phyloP scores from a whole-genome alignment of 768 basidiomycete species.

The Amanita brunnescens region DNA sequence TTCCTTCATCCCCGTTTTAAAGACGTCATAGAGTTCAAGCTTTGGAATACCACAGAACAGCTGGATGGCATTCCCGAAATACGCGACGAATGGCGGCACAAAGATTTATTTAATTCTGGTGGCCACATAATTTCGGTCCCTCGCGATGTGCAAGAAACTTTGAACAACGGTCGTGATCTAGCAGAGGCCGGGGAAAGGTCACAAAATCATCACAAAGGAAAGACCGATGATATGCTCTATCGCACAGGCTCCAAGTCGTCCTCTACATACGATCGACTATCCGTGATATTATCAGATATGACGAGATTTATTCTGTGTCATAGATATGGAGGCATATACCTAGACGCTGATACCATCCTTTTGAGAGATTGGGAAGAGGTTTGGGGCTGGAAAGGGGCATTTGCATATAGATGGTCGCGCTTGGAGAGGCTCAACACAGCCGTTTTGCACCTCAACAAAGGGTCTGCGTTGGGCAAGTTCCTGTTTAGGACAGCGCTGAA shows the following conservation, averaged over 20 bases:
- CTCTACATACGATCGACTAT: slow-evolving; percentile 79
- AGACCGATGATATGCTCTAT: slow-evolving; percentile 41
- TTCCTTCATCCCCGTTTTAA: slow-evolving; percentile 91
- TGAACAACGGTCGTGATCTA: slow-evolving; percentile 10
- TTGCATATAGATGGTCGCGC: slow-evolving; percentile 94
- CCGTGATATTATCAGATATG: slow-evolving; percentile 94
- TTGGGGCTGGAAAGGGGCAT: slow-evolving; percentile 95
- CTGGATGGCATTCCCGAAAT: slow-evolving; percentile 87
- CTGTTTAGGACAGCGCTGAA: slow-evolving; percentile 90
- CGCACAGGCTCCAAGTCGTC: slow-evolving; percentile 84
- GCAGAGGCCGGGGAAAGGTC: background rate
- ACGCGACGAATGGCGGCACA: slow-evolving; percentile 80
- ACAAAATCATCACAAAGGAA: slow-evolving; percentile 20
- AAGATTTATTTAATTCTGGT: slow-evolving; percentile 83
- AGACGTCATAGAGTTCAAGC: slow-evolving; percentile 87
- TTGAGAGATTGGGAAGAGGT: slow-evolving; percentile 98
- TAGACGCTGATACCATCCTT: slow-evolving; percentile 94
- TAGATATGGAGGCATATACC: slow-evolving; percentile 92
- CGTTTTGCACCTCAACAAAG: slow-evolving; percentile 88
- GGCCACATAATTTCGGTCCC: slow-evolving; percentile 68
- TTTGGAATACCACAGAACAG: slow-evolving; percentile 99
- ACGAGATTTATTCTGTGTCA: slow-evolving; percentile 96
- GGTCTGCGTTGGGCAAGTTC: slow-evolving; percentile 86
- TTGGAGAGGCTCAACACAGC: slow-evolving; percentile 94
- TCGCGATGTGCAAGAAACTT: slow-evolving; percentile 5